Conservation (phyloP, 2,329 filamentous ascomycete genomes). For the Hypoxylon rubiginosum region DNA sequence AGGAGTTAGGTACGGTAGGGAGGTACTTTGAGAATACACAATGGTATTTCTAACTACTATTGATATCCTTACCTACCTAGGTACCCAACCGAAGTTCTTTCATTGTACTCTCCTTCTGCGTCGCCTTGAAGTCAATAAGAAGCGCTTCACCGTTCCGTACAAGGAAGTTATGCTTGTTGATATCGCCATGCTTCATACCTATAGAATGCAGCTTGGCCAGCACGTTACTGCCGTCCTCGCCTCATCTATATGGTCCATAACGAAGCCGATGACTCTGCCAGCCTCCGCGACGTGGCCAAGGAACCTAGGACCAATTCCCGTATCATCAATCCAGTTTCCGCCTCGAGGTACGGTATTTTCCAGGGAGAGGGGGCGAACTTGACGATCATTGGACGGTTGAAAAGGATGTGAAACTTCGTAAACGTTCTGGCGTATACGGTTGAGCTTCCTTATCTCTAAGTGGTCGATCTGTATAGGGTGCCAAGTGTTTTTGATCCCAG, state of each 20-base stretch:
- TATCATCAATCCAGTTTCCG: slow-evolving; percentile 47
- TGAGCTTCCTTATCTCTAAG: slow-evolving; percentile 17
- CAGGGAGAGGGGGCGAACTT: slow-evolving; percentile 47
- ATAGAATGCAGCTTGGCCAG: slow-evolving; percentile 53
- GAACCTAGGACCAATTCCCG: slow-evolving; percentile 41
- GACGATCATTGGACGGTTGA: slow-evolving; percentile 32
- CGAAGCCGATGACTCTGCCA: slow-evolving; percentile 51
- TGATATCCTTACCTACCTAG: no score
- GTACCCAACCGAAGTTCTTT: no score
- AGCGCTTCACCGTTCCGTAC: slow-evolving; percentile 44
- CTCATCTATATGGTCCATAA: slow-evolving; percentile 49
- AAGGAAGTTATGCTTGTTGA: slow-evolving; percentile 57
- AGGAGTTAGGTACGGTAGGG: no score
- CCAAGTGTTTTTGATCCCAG: slow-evolving; percentile 24
- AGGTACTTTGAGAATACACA: no score
- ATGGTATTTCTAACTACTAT: no score
- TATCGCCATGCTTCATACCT: slow-evolving; percentile 55
- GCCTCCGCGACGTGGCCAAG: slow-evolving; percentile 52
- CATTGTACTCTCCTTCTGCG: not conserved
- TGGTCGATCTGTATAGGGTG: slow-evolving; percentile 31
- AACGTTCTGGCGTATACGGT: slow-evolving; percentile 21
- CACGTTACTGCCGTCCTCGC: slow-evolving; percentile 43
- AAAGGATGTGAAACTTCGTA: slow-evolving; percentile 27
- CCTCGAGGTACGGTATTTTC: slow-evolving; percentile 40
- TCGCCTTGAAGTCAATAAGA: slow-evolving; percentile 53